Evolutionary conservation across 768 basidiomycete genomes (phyloP), one percentile per base, ranked within the genome.

Genomic region (Boletus rubroflammeus): DNA sequence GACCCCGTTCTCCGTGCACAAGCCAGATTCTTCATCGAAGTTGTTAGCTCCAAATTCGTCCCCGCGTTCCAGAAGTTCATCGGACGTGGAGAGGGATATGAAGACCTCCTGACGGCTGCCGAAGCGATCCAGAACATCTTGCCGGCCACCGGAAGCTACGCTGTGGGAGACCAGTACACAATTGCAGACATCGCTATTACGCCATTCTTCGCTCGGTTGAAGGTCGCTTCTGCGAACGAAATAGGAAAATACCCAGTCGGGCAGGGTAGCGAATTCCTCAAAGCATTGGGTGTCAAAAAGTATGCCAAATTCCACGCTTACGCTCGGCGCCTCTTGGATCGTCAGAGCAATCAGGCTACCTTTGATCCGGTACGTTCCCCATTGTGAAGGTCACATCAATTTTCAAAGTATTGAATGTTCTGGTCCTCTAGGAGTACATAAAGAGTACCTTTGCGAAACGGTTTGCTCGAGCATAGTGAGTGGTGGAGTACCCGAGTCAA

Each of bases 11-110:
- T 63, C 7, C 80, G 83, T 35, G 85, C 87, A 35, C 73, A 78
- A 52, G 79, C 75, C 8, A 81, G 85, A 23, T 81, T 86, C 68
- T 84, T 86, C 72, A 77, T 83, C 65, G 82, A 86, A 54, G 70
- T 75, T 7, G 73, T 81, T 34, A 73, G 74, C 2, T 77, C 71
- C 58, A 79, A 78, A 55, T 68, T 84, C 58, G 47, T 65, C 26
- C 72, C 79, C 0, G 66, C 71, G 0, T 79, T 67, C 59, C 56
- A 61, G 42, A 75, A 63, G 29, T 73, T 76, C 43, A 26, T 78
- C 19, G 26, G 66, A 10, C 66, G 70, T 2, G 79, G 76, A 6
- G 76, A 76, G 50, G 66, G 76, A 14, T 68, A 71, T 7, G 76
- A 76, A 11, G 69, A 70, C 2, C 51, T 84, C 42, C 62, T 79